Percentiles rank a stretch among this genome's conserved stretches.
Conservation (phyloP, 2,329 filamentous ascomycete genomes). For the Fusarium sp. region DNA sequence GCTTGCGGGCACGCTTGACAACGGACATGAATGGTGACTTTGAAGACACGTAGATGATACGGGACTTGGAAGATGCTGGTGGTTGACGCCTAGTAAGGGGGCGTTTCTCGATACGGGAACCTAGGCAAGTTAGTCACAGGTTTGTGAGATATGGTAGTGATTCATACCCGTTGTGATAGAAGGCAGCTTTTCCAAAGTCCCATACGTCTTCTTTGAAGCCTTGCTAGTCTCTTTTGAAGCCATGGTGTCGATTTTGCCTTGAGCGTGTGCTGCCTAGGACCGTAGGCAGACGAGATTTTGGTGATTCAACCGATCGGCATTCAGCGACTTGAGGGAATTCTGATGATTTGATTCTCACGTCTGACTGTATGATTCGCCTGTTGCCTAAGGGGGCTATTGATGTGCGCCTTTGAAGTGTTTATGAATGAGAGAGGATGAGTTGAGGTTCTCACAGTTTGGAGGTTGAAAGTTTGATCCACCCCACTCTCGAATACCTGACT, state of each 20-base stretch:
- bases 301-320: slow-evolving; percentile 3
- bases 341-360: background rate
- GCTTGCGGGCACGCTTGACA: slow-evolving; percentile 73
- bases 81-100: slow-evolving; percentile 57
- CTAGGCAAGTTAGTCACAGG: slow-evolving; percentile 46
- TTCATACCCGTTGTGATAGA: slow-evolving; percentile 49
- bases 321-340: background rate
- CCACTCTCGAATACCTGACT: background rate
- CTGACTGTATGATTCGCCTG: background rate
- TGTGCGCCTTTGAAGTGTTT: background rate
- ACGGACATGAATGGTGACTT: slow-evolving; percentile 76
- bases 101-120: slow-evolving; percentile 62
- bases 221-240: slow-evolving; percentile 28
- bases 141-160: background rate
- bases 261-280: slow-evolving; percentile 25
- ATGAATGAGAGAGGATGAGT: background rate
- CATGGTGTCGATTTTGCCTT: slow-evolving; percentile 31
- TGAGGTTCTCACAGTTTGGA: background rate
- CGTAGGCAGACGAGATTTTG: slow-evolving; percentile 24
- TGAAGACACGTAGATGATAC: slow-evolving; percentile 73
- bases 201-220: slow-evolving; percentile 31
- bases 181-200: slow-evolving; percentile 49
- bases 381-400: background rate
- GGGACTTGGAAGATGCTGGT: slow-evolving; percentile 57
- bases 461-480: background rate